Percentiles rank a stretch among this genome's conserved stretches.
These are phyloP conservation scores for Yamadazyma taylorii DNA, from an alignment of 1,139 yeast species.

Conservation along the genomic window DNA sequence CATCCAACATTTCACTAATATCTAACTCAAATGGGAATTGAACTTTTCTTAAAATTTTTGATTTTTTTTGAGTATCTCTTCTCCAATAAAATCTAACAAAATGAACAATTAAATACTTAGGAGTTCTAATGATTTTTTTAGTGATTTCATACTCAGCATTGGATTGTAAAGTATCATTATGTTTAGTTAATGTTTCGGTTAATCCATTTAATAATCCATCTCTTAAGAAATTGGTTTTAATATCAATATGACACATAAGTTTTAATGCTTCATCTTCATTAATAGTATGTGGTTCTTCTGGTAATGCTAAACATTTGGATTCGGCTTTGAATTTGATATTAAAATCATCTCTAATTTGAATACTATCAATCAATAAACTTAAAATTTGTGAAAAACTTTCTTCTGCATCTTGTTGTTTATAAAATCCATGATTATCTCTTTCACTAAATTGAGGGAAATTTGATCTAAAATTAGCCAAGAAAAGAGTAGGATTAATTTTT, in stretches of 20 bases:
- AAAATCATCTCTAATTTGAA: slow-evolving; percentile 56
- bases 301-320: slow-evolving; percentile 58
- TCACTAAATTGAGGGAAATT: slow-evolving; percentile 90
- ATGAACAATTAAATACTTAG: slow-evolving; percentile 85
- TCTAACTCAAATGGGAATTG: slow-evolving; percentile 94
- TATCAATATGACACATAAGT: slow-evolving; percentile 84
- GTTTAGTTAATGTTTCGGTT: slow-evolving; percentile 75
- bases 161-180: slow-evolving; percentile 65
- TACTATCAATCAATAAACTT: slow-evolving; percentile 50
- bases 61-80: slow-evolving; percentile 84
- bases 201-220: slow-evolving; percentile 81
- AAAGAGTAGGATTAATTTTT: slow-evolving; percentile 58
- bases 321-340: slow-evolving; percentile 62
- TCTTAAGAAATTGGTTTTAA: slow-evolving; percentile 81
- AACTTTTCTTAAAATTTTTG: slow-evolving; percentile 90
- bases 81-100: slow-evolving; percentile 97
- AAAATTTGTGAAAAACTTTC: slow-evolving; percentile 87
- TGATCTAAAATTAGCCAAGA: slow-evolving; percentile 62
- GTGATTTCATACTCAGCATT: slow-evolving; percentile 70
- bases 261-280: slow-evolving; percentile 61
- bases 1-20: slow-evolving; percentile 81
- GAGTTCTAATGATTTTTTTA: slow-evolving; percentile 74
- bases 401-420: slow-evolving; percentile 97
- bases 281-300: slow-evolving; percentile 32
- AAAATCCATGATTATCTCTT: slow-evolving; percentile 63